Evolutionary conservation across 805 yeast species (phyloP).

Genomic region (Debaryomyces castellii): DNA sequence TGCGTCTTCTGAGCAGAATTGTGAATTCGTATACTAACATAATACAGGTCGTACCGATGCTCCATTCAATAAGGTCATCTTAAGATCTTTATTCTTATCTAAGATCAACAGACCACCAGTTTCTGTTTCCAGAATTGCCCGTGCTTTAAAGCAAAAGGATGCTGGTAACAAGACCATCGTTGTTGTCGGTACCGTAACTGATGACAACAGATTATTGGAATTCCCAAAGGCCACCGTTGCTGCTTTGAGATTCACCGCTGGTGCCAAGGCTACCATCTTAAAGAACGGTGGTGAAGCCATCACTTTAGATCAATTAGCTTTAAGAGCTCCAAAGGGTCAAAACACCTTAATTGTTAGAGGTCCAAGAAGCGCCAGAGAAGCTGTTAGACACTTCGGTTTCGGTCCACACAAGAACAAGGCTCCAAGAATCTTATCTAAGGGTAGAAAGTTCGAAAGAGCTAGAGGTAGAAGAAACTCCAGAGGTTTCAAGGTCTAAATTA

Average conservation of each 20-base stretch:
- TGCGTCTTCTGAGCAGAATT: slow-evolving; percentile 49
- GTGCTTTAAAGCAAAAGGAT: slow-evolving; percentile 79
- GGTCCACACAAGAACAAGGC: slow-evolving; percentile 99
- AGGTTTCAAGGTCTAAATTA: slow-evolving; percentile 98
- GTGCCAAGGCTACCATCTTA: slow-evolving; percentile 95
- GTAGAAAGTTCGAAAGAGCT: slow-evolving; percentile 99
- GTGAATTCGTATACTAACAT: slow-evolving; percentile 30
- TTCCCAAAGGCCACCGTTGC: slow-evolving; percentile 98
- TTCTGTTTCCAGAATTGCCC: slow-evolving; percentile 86
- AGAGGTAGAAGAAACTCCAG: slow-evolving; percentile 99
- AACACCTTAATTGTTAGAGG: slow-evolving; percentile 98
- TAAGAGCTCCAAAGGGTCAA: slow-evolving; percentile 99
- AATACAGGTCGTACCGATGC: slow-evolving; percentile 93
- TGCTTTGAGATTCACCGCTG: slow-evolving; percentile 98
- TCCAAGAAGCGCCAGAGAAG: slow-evolving; percentile 98
- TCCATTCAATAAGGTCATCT: slow-evolving; percentile 96
- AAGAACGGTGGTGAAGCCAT: slow-evolving; percentile 99
- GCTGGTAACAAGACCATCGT: slow-evolving; percentile 90
- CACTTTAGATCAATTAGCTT: slow-evolving; percentile 98
- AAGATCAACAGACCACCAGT: slow-evolving; percentile 99
- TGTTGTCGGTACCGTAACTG: slow-evolving; percentile 99
- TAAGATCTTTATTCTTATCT: slow-evolving; percentile 92
- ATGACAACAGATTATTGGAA: slow-evolving; percentile 89
- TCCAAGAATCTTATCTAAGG: slow-evolving; percentile 95
- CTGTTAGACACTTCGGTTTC: slow-evolving; percentile 99